A percentile compares a stretch with the other conserved stretches of the same genome.
phyloP scores from a whole-genome alignment of 2,329 filamentous ascomycete species.

The Beauveria sp. region DNA sequence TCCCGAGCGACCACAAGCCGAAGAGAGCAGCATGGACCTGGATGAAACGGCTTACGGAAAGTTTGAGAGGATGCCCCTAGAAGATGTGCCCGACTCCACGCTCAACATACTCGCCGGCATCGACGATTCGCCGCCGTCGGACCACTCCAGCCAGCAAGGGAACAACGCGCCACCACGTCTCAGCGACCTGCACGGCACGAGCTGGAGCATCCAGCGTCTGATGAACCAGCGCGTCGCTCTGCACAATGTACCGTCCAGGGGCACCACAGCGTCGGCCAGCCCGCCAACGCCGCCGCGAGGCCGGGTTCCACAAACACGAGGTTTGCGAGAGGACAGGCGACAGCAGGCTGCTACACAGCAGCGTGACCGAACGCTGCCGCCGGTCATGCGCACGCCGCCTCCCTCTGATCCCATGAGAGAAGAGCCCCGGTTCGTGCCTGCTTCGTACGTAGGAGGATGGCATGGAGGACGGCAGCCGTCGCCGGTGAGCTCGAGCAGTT shows the following conservation, averaged over 20 bases:
- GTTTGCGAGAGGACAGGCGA: background rate
- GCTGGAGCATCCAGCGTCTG: background rate
- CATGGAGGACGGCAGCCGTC: background rate
- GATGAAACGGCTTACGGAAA: background rate
- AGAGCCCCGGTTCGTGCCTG: constrained; percentile 6
- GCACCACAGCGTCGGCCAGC: background rate
- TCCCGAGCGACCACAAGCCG: background rate
- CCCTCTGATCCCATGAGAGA: constrained; percentile 16
- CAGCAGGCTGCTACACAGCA: background rate
- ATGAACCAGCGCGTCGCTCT: background rate
- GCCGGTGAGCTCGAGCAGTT: background rate
- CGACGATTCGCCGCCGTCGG: background rate
- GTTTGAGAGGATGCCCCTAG: constrained; percentile 13
- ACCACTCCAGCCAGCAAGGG: background rate
- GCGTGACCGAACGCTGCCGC: constrained; percentile 1
- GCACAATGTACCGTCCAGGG: background rate
- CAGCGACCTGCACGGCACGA: constrained; percentile 1
- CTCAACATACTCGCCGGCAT: constrained; percentile 1
- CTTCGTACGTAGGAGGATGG: background rate
- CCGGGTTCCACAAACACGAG: constrained; percentile 10
- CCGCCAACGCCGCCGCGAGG: background rate
- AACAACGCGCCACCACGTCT: background rate
- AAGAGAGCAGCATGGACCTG: background rate
- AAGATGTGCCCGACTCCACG: constrained; percentile 18
- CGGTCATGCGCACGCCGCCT: constrained; percentile 19